phyloP scores from a whole-genome alignment of 2,329 filamentous ascomycete species.

The Trichothecium roseum region DNA sequence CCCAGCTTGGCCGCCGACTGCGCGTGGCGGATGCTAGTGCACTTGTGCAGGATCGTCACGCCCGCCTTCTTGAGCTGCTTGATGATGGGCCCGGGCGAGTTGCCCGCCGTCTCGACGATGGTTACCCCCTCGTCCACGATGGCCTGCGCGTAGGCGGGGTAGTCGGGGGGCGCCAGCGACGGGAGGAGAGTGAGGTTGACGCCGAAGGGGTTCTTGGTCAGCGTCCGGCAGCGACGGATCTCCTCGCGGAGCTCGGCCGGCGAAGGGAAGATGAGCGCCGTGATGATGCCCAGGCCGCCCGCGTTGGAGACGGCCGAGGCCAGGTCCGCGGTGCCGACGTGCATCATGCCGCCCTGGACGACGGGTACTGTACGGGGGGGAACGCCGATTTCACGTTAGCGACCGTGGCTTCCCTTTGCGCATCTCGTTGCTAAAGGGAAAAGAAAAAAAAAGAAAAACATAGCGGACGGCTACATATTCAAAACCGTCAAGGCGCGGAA shows the following conservation, averaged over 20 bases:
- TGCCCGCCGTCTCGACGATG: conserved; percentile 88
- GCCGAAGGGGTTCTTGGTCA: conserved; percentile 74
- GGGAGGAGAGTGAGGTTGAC: conserved; percentile 95
- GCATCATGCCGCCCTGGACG: conserved; percentile 82
- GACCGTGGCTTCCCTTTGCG: background rate
- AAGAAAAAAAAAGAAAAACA: background rate
- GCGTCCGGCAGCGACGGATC: conserved; percentile 73
- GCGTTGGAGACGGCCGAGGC: conserved; percentile 69
- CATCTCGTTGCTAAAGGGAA: background rate
- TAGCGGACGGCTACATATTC: too few relatives aligned
- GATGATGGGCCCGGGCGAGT: conserved; percentile 83
- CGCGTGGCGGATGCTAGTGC: conserved; percentile 91
- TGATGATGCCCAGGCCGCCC: conserved; percentile 75
- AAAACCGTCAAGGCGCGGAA: too few relatives aligned
- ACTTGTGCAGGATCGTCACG: conserved; percentile 85
- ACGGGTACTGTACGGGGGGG: conserved; percentile 50
- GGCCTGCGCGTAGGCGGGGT: conserved; percentile 80
- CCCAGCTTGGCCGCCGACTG: conserved; percentile 86
- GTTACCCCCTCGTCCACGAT: conserved; percentile 87
- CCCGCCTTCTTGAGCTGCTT: conserved; percentile 72
- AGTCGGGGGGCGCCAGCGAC: conserved; percentile 81
- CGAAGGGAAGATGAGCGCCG: conserved; percentile 82
- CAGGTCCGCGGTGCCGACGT: conserved; percentile 72
- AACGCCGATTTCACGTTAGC: background rate
- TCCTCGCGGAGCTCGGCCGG: conserved; percentile 88